Evolutionary conservation across 306 rosid genomes (phyloP).

Genomic region (Elaeagnus macrophylla): DNA sequence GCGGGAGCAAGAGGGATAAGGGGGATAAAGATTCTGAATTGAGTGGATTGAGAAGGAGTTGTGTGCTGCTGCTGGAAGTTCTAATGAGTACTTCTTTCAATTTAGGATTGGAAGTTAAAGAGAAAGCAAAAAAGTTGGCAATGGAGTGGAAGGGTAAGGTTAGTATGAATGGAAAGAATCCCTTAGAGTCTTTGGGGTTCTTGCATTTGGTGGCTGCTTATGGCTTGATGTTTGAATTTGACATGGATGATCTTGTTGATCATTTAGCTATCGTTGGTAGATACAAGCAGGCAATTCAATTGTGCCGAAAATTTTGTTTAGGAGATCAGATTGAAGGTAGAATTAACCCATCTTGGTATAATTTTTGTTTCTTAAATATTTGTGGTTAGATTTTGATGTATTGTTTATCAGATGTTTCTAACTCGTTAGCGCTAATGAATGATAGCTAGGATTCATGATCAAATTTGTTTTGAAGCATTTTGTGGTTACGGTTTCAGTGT

Average conservation of each 20-base stretch:
- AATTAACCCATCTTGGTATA: neutral
- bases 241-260: conserved; percentile 49
- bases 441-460: too few relatives aligned
- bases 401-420: too few relatives aligned
- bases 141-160: conserved; percentile 39
- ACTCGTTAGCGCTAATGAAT: neutral
- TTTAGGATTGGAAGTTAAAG: conserved; percentile 32
- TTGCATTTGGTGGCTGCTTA: conserved; percentile 50
- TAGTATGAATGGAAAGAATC: conserved; percentile 20
- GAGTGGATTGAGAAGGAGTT: conserved; percentile 31
- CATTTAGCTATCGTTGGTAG: conserved; percentile 25
- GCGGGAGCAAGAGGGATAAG: conserved; percentile 4
- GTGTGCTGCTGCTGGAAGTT: conserved; percentile 46
- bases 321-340: conserved; percentile 34
- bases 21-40: conserved; percentile 21
- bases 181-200: conserved; percentile 42
- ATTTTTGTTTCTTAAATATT: neutral
- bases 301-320: conserved; percentile 37
- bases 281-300: conserved; percentile 32
- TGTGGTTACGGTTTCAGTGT: too few relatives aligned
- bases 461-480: too few relatives aligned
- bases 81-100: conserved; percentile 28
- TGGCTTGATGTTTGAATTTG: conserved; percentile 41
- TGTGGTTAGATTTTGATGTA: too few relatives aligned
- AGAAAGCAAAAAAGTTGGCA: conserved; percentile 44